These are phyloP conservation scores for Dictyostelium brefeldianum DNA, from an alignment of 78 protist species.

Conservation along the genomic window DNA sequence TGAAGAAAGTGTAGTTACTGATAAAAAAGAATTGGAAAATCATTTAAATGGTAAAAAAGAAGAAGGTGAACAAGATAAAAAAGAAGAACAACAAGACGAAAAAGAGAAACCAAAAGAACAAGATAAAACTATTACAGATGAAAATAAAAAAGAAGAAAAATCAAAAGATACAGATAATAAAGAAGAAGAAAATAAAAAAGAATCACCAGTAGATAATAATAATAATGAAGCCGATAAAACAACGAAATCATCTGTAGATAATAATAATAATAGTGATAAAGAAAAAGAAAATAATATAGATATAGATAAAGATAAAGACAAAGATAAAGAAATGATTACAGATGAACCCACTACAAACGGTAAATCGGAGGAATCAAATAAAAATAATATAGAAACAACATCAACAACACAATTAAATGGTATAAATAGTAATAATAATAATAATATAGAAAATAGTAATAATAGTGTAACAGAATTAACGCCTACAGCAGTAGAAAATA, in stretches of 20 bases:
- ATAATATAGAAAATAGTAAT: too few relatives aligned
- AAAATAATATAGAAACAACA: background rate
- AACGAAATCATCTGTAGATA: background rate
- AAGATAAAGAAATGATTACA: background rate
- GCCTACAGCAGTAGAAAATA: too few relatives aligned
- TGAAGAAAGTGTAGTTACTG: background rate
- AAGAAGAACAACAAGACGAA: background rate
- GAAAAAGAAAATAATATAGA: background rate
- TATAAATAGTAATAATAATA: too few relatives aligned
- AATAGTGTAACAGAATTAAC: too few relatives aligned
- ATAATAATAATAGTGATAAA: background rate
- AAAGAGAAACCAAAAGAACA: background rate
- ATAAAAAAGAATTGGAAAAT: background rate
- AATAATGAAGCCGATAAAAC: background rate
- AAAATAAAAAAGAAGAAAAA: background rate
- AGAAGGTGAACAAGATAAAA: background rate
- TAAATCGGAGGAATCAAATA: background rate
- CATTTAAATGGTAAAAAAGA: background rate
- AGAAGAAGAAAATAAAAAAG: background rate
- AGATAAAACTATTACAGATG: background rate
- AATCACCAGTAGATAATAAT: background rate
- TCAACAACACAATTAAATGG: background rate
- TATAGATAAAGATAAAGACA: background rate
- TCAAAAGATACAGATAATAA: background rate
- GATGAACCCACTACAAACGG: constrained; percentile 1